These are phyloP conservation scores for Ophiostoma montium DNA, from an alignment of 2,329 filamentous ascomycete genomes.

Conservation along the genomic window DNA sequence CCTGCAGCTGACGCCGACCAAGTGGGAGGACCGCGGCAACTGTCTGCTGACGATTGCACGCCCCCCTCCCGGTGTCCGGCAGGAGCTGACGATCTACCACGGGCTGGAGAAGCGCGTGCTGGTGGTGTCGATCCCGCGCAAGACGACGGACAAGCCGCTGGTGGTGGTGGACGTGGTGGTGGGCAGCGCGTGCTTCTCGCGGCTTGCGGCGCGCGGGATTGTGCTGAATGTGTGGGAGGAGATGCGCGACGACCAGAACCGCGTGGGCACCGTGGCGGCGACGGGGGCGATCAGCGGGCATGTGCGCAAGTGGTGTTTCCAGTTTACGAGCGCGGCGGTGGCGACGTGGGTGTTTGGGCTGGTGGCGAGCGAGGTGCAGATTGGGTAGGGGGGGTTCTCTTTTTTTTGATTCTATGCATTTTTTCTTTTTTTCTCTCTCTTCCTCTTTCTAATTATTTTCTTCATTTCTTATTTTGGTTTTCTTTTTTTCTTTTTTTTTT, in stretches of 20 bases:
- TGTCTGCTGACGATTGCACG: slow-evolving; percentile 71
- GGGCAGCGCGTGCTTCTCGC: slow-evolving; percentile 70
- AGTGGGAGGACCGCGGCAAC: slow-evolving; percentile 86
- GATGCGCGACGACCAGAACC: slow-evolving; percentile 46
- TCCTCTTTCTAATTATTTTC: background rate
- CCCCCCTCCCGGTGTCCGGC: slow-evolving; percentile 48
- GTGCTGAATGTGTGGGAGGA: slow-evolving; percentile 82
- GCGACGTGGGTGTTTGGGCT: slow-evolving; percentile 42
- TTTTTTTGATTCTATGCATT: background rate
- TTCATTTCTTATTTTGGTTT: background rate
- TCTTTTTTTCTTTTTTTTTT: background rate
- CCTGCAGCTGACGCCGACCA: slow-evolving; percentile 56
- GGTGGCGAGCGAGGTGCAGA: slow-evolving; percentile 40
- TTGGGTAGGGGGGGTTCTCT: background rate
- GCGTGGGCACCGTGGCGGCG: slow-evolving; percentile 36
- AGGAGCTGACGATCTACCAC: slow-evolving; percentile 44
- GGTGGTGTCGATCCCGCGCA: slow-evolving; percentile 56
- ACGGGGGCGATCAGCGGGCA: slow-evolving; percentile 37
- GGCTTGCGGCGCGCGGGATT: slow-evolving; percentile 72
- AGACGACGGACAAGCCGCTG: slow-evolving; percentile 38
- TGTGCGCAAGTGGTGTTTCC: slow-evolving; percentile 51
- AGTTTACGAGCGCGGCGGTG: slow-evolving; percentile 38
- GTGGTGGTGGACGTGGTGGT: slow-evolving; percentile 72
- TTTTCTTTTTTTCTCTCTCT: background rate
- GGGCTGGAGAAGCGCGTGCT: slow-evolving; percentile 75